These are phyloP conservation scores for Aureobasidium uvarum DNA, from an alignment of 2,329 filamentous ascomycete species.

Conservation along the genomic window DNA sequence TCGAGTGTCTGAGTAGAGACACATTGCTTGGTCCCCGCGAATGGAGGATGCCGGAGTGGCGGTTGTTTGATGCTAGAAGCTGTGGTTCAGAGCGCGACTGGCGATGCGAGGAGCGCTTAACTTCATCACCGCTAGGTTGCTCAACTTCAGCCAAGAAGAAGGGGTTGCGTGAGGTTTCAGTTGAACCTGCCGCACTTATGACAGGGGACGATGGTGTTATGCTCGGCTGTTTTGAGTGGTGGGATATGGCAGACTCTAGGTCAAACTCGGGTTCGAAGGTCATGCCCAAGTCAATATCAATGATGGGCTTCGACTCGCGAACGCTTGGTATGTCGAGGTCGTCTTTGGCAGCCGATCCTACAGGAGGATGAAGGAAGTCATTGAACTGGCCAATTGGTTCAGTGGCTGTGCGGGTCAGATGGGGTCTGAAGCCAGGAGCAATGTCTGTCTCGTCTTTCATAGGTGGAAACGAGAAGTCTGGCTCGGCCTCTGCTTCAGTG, in stretches of 20 bases:
- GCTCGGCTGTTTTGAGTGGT: constrained; percentile 38
- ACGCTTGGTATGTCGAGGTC: constrained; percentile 39
- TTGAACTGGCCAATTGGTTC: constrained; percentile 42
- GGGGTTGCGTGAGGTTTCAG: constrained; percentile 47
- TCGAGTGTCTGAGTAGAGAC: constrained; percentile 31
- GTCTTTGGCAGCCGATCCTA: constrained; percentile 22
- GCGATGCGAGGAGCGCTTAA: constrained; percentile 40
- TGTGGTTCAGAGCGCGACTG: constrained; percentile 40
- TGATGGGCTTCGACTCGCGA: constrained; percentile 46
- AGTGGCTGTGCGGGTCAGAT: constrained; percentile 44
- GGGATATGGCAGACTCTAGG: constrained; percentile 16
- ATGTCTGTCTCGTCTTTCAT: constrained; percentile 32
- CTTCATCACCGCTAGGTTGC: constrained; percentile 34
- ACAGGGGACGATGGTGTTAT: constrained; percentile 43
- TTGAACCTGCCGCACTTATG: constrained; percentile 34
- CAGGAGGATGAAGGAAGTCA: constrained; percentile 39
- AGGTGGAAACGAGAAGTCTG: constrained; percentile 27
- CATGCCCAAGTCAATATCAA: constrained; percentile 44
- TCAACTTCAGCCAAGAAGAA: constrained; percentile 50
- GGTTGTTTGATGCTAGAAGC: constrained; percentile 30
- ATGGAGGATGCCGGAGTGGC: constrained; percentile 37
- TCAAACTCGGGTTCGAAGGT: constrained; percentile 28
- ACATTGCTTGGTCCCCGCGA: constrained; percentile 38
- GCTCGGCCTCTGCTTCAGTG: constrained; percentile 32
- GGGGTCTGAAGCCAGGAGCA: constrained; percentile 42